Evolutionary conservation across 2,329 filamentous ascomycete species (phyloP), one percentile per base, ranked within the genome.

Genomic region (Colletotrichum sp.): DNA sequence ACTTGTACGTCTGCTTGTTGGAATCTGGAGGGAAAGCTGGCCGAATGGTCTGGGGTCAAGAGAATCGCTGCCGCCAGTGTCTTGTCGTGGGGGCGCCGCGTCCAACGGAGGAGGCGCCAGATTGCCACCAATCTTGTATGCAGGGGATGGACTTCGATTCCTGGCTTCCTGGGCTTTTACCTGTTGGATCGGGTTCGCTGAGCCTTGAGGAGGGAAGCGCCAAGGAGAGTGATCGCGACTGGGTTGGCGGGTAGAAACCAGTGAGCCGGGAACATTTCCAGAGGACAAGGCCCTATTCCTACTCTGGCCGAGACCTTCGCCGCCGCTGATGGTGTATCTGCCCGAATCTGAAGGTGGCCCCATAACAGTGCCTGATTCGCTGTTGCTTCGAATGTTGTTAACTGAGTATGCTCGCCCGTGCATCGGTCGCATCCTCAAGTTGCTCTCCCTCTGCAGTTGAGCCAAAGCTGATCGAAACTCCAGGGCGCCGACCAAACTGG

Each of bases 401-500:
- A 78, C 82, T 1, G 87, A 87, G 55, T 85, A 83, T 79, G 93
- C 91, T 75, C 94, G 90, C 28, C 92, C 85, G 78, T 92, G 89
- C 76, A 98, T 92, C 3, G 93, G 91, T 58, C 92, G 91, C 21
- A 94, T 90, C 79, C 93, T 92, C 30, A 94, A 91, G 78, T 95
- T 97, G 80, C 94, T 92, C 71, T 95, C 94, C 78, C 93, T 94
- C 80, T 97, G 93, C 72, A 99, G 86, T 4, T 96, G 96, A n/a
- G 95, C 94, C 61, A 99, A 87, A 5, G 98, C 94, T 4, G 96
- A 96, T 79, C 96, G 91, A 80, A 99, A 99, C 84, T 99, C 97
- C 73, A 99, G 88, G 10, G 95, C 97, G 58, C 97, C 97, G 5
- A 99, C 94, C 62, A 99, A 87, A 87, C 97, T 98, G 2, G 97